A percentile compares a stretch with the other conserved stretches of the same genome.
Conservation (phyloP, 768 basidiomycete species). For the Lentinus tigrinus region DNA sequence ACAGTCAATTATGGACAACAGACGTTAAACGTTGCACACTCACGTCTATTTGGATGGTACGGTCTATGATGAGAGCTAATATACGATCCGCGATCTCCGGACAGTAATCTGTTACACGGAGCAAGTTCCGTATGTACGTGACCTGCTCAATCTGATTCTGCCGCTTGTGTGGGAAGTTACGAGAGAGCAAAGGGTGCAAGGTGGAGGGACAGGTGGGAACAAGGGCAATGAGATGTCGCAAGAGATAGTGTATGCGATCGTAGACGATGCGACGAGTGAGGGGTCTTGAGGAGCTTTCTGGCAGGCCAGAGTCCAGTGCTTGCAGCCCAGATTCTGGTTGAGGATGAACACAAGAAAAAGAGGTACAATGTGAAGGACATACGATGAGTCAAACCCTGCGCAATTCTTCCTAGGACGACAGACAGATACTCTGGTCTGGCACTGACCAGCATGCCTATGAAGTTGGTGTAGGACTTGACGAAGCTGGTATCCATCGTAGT, state of each 20-base stretch:
- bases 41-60: slow-evolving; percentile 96
- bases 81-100: slow-evolving; percentile 84
- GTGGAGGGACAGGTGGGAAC: slow-evolving; percentile 91
- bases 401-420: slow-evolving; percentile 76
- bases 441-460: slow-evolving; percentile 88
- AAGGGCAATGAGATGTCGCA: slow-evolving; percentile 83
- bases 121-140: slow-evolving; percentile 88
- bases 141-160: slow-evolving; percentile 77
- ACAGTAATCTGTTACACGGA: slow-evolving; percentile 83
- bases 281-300: slow-evolving; percentile 65
- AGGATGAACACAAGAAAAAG: slow-evolving; percentile 4
- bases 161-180: slow-evolving; percentile 91
- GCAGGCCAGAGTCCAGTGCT: slow-evolving; percentile 52
- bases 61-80: slow-evolving; percentile 83
- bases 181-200: slow-evolving; percentile 79
- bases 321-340: slow-evolving; percentile 70
- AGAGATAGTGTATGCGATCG: slow-evolving; percentile 80
- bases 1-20: neutral
- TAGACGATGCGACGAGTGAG: slow-evolving; percentile 83
- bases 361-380: slow-evolving; percentile 32
- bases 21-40: slow-evolving; percentile 29
- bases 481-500: slow-evolving; percentile 83
- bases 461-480: slow-evolving; percentile 85
- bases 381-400: slow-evolving; percentile 90
- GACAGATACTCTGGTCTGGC: slow-evolving; percentile 91